Percentiles rank a stretch among this genome's conserved stretches.
Evolutionary conservation across 2,329 filamentous ascomycete genomes (phyloP).

Genomic region (Periconia macrospinosa): DNA sequence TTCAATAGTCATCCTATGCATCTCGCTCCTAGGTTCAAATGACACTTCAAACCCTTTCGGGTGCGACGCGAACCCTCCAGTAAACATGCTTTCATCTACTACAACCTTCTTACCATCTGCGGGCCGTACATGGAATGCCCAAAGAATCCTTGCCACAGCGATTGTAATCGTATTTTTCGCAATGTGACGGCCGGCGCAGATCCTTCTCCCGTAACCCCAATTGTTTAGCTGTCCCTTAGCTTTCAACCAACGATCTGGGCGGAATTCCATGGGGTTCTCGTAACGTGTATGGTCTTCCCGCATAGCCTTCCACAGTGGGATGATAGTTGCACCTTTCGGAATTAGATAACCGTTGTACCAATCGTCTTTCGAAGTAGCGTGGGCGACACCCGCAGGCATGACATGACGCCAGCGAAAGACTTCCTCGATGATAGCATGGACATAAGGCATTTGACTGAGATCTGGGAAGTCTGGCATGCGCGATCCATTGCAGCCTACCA

Average conservation of each 20-base stretch:
- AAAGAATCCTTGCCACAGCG: conserved; percentile 54
- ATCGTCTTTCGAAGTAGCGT: conserved; percentile 50
- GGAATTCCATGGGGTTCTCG: conserved; percentile 32
- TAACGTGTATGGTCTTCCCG: conserved; percentile 33
- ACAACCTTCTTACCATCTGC: conserved; percentile 5
- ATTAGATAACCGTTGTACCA: conserved; percentile 51
- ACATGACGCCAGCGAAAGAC: conserved; percentile 37
- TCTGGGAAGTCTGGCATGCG: conserved; percentile 26
- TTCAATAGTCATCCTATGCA: too few species aligned
- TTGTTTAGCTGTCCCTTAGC: conserved; percentile 5
- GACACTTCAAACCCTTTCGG: conserved; percentile 29
- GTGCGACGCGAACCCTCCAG: conserved; percentile 17
- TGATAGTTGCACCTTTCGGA: conserved; percentile 44
- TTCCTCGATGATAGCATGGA: conserved; percentile 32
- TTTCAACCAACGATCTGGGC: conserved; percentile 39
- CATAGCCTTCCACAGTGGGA: conserved; percentile 39
- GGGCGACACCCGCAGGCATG: conserved; percentile 46
- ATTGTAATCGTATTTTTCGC: conserved; percentile 46
- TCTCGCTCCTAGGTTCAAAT: conserved; percentile 10
- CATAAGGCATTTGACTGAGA: conserved; percentile 23
- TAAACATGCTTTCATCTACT: conserved; percentile 26
- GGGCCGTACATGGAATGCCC: conserved; percentile 51
- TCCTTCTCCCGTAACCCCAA: conserved; percentile 56
- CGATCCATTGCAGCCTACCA: conserved; percentile 14
- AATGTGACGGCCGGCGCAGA: conserved; percentile 43